These are phyloP conservation scores for Metschnikowia colocasiae DNA, from an alignment of 805 yeast species.

Conservation along the genomic window DNA sequence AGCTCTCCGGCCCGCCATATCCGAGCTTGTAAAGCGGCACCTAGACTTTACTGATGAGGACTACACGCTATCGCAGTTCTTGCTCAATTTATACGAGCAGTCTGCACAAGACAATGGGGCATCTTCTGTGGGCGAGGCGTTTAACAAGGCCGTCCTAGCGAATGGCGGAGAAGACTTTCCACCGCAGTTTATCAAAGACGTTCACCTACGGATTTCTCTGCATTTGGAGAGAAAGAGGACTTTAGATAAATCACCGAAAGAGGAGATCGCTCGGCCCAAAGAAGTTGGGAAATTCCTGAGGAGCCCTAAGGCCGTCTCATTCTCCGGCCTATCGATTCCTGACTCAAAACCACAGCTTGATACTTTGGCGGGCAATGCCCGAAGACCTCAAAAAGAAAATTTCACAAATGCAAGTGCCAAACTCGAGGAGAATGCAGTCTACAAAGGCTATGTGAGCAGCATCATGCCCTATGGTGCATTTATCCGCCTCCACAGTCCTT, in stretches of 20 bases:
- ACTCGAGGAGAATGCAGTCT: slow-evolving; percentile 30
- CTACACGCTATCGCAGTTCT: slow-evolving; percentile 25
- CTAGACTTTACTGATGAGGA: slow-evolving; percentile 18
- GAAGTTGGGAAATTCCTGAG: background rate
- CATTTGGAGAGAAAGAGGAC: too few species aligned
- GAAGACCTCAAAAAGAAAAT: background rate
- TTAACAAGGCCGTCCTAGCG: slow-evolving; percentile 20
- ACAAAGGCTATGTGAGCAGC: slow-evolving; percentile 58
- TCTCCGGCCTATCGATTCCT: slow-evolving; percentile 1
- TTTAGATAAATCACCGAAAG: background rate
- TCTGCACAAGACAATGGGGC: slow-evolving; percentile 9
- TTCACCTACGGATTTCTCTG: slow-evolving; percentile 16
- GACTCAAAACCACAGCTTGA: background rate
- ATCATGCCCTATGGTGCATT: slow-evolving; percentile 77
- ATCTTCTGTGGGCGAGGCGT: slow-evolving; percentile 5
- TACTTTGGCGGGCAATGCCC: background rate
- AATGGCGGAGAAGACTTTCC: slow-evolving; percentile 44
- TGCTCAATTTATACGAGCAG: slow-evolving; percentile 24
- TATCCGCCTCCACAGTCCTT: slow-evolving; percentile 42
- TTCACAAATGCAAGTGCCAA: background rate
- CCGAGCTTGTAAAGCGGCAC: slow-evolving; percentile 11
- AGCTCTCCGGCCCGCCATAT: slow-evolving; percentile 6
- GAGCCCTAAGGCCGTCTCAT: background rate
- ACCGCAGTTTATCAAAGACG: slow-evolving; percentile 23
- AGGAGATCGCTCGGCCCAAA: background rate